Percentiles rank a stretch among this genome's conserved stretches.
These are phyloP conservation scores for Meripilus lineatus DNA, from an alignment of 1,284 basidiomycete genomes.

Conservation along the genomic window DNA sequence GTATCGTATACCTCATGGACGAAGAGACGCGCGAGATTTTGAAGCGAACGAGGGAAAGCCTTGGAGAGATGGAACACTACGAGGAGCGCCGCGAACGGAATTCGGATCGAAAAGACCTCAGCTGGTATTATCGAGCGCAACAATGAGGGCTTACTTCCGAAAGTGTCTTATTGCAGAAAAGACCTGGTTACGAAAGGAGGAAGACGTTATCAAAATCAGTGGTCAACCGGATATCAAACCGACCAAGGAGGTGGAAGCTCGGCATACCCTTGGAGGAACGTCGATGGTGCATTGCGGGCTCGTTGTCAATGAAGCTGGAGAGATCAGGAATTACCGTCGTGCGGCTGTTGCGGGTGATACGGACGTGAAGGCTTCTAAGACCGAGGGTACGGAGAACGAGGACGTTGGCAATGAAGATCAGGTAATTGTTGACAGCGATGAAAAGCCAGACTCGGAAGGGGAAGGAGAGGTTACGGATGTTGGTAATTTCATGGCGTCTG, in stretches of 20 bases:
- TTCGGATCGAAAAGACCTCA: constrained; percentile 38
- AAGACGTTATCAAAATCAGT: constrained; percentile 42
- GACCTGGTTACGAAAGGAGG: constrained; percentile 47
- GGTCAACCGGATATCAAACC: constrained; percentile 19
- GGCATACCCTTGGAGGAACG: not conserved
- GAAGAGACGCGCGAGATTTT: not conserved
- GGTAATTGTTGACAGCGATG: not conserved
- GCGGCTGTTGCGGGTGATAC: not conserved
- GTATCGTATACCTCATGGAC: not conserved
- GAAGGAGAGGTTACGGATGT: too few species aligned
- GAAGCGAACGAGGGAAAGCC: not conserved
- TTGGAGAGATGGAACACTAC: not conserved
- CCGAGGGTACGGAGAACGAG: not conserved
- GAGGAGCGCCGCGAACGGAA: not conserved
- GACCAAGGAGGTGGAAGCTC: constrained; percentile 1
- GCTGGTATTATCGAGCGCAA: constrained; percentile 65
- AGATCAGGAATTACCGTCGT: not conserved
- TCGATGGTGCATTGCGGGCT: constrained; percentile 1
- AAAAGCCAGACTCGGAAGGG: too few species aligned
- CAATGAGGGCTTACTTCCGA: constrained; percentile 51
- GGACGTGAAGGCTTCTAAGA: not conserved
- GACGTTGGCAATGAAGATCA: not conserved
- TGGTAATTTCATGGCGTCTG: too few species aligned
- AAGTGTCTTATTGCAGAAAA: constrained; percentile 46
- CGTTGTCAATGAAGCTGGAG: not conserved